Evolutionary conservation across 495 filamentous ascomycete genomes (phyloP).

Genomic region (Lasiosphaeriaceae sp.): DNA sequence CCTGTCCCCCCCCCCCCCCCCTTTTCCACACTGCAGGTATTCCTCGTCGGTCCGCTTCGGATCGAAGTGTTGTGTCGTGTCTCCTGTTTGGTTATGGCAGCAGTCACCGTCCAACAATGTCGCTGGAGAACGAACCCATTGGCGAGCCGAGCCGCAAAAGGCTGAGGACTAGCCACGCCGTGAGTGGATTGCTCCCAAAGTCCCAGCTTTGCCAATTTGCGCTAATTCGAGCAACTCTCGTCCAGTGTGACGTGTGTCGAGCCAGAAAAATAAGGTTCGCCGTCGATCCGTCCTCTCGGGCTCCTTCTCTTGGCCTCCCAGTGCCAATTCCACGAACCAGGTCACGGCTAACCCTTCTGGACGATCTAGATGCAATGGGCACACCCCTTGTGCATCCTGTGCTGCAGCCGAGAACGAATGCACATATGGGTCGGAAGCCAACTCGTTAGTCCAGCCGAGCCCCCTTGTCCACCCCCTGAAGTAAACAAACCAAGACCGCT

Average conservation of each 20-base stretch:
- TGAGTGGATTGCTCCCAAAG: conserved; percentile 6
- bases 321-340: background rate
- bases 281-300: background rate
- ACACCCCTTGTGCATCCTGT: conserved; percentile 29
- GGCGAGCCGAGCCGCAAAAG: conserved; percentile 21
- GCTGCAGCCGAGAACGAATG: conserved; percentile 25
- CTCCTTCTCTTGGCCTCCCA: background rate
- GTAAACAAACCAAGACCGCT: background rate
- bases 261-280: conserved; percentile 22
- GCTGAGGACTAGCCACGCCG: conserved; percentile 24
- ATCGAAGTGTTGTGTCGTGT: conserved; percentile 4
- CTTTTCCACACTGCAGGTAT: conserved; percentile 4
- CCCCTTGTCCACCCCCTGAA: background rate
- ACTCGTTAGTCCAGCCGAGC: conserved; percentile 15
- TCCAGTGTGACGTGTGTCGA: conserved; percentile 22
- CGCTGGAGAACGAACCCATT: conserved; percentile 9
- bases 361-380: conserved; percentile 29
- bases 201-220: background rate
- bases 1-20: background rate
- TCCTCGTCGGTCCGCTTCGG: conserved; percentile 19
- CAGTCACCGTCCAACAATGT: background rate
- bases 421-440: conserved; percentile 28
- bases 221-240: background rate
- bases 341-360: background rate
- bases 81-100: conserved; percentile 1